Base-by-base conservation (phyloP, 495 filamentous ascomycete species). In the Lasiosphaeria miniovina region DNA sequence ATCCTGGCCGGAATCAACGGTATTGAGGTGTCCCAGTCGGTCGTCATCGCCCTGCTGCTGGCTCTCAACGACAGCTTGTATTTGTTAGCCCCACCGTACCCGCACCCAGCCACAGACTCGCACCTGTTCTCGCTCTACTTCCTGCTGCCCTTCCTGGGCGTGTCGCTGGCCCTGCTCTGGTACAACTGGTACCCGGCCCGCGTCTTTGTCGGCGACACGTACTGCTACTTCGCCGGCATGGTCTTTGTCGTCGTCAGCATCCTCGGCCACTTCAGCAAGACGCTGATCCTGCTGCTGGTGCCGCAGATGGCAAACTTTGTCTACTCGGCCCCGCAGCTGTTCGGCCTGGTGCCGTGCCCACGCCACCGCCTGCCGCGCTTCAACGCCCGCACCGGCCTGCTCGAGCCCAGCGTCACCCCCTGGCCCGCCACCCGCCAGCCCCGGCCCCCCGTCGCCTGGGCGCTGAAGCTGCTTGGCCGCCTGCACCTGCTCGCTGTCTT, bases 211-310 rank as follows among this genome's bases (percentile, higher is more conserved):
- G 94, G 94, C 32, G 94, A 99, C 69, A 99, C 94, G 15, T 99
- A 98, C 77, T 99, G 94, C 80, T 99, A 99, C 73, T 96, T 99
- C 66, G 93, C 94, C 0, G 94, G 94, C 58, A 99, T 98, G 93
- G 90, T 96, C 10, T 98, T 99, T 67, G 95, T 92, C 15, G 92
- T 97, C 55, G 94, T 98, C 60, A 91, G 90, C 51, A 96, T 99
- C 59, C 78, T 96, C 31, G 94, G 94, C 1, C 94, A 99, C 75
- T 99, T 99, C 74, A 93, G 89, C 79, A 99, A 99, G 77, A 99
- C 94, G 17, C 78, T 99, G 46, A 82, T 96, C 41, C 80, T 98
- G 53, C 78, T 98, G 1, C 88, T 99, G 63, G 81, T 98, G 12
- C 94, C 94, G 15, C 94, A 99, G 75, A 90, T 93, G 60, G 90